phyloP scores from a whole-genome alignment of 495 filamentous ascomycete genomes.

The Parachaetomium inaequale region DNA sequence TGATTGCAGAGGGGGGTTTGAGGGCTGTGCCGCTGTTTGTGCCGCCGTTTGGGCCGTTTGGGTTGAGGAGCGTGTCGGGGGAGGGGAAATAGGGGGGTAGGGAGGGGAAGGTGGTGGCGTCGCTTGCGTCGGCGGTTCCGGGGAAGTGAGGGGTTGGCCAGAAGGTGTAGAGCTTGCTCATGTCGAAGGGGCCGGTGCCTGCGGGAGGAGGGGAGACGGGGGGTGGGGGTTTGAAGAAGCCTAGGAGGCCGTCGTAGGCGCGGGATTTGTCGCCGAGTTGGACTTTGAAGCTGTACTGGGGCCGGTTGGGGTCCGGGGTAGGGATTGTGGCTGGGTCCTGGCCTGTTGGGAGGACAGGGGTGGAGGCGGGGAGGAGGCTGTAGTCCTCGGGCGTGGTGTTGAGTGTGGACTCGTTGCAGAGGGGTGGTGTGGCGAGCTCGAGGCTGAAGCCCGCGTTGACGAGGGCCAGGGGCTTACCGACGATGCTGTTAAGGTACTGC shows the following conservation, averaged over 20 bases:
- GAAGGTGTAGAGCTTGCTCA: conserved; percentile 35
- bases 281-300: conserved; percentile 37
- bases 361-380: no score
- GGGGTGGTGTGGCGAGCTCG: conserved; percentile 32
- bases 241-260: conserved; percentile 42
- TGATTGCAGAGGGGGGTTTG: conserved; percentile 22
- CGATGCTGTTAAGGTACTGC: conserved; percentile 34
- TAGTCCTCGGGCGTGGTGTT: no score
- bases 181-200: conserved; percentile 24
- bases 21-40: conserved; percentile 8
- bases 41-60: conserved; percentile 15
- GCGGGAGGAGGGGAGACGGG: neutral
- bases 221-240: conserved; percentile 34
- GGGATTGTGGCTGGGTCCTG: no score
- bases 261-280: conserved; percentile 42
- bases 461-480: conserved; percentile 50
- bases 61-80: no score
- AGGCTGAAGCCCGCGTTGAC: conserved; percentile 45
- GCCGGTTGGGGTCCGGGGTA: no score
- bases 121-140: conserved; percentile 11
- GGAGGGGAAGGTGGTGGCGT: neutral
- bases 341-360: no score
- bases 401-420: no score
- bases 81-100: no score
- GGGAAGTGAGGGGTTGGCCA: no score